phyloP scores from a whole-genome alignment of 208 protist genomes.

The Chromosphaera perkinsii region DNA sequence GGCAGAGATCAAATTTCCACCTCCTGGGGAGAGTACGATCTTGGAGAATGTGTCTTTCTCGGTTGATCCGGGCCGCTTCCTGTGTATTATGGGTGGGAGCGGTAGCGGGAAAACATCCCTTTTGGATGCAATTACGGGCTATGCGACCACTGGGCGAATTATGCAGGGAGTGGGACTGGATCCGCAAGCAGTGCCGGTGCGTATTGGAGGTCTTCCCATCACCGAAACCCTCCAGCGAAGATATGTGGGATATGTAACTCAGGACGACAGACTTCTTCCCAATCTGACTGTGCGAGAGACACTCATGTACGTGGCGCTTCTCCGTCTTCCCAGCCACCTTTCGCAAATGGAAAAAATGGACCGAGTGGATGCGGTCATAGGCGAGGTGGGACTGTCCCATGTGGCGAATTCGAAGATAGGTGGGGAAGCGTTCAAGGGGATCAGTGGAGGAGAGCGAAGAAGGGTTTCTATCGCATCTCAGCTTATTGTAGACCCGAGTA shows the following conservation, averaged over 20 bases:
- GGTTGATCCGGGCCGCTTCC: conserved; percentile 28
- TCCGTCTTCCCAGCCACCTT: conserved; percentile 5
- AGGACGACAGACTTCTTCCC: neutral
- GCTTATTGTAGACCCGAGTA: conserved; percentile 10
- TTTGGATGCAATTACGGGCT: too few relatives aligned
- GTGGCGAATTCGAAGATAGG: neutral
- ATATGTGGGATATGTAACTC: neutral
- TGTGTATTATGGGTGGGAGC: conserved; percentile 40
- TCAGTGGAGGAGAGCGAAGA: conserved; percentile 21
- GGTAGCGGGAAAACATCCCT: conserved; percentile 38
- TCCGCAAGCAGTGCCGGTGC: too few relatives aligned
- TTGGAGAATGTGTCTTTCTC: conserved; percentile 16
- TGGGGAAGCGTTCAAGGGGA: neutral
- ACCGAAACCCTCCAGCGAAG: too few relatives aligned
- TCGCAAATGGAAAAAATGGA: neutral
- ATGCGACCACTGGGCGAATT: too few relatives aligned
- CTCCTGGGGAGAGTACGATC: too few relatives aligned
- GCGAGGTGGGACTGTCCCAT: conserved; percentile 7
- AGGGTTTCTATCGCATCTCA: conserved; percentile 13
- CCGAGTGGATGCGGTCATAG: conserved; percentile 14
- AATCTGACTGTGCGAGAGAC: conserved; percentile 14
- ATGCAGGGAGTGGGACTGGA: too few relatives aligned
- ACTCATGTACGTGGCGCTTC: conserved; percentile 20
- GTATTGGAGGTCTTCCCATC: too few relatives aligned
- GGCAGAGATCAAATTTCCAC: too few relatives aligned